These are phyloP conservation scores for Globisporangium rhizosaccharum DNA, from an alignment of 352 stramenopile species.

Conservation along the genomic window DNA sequence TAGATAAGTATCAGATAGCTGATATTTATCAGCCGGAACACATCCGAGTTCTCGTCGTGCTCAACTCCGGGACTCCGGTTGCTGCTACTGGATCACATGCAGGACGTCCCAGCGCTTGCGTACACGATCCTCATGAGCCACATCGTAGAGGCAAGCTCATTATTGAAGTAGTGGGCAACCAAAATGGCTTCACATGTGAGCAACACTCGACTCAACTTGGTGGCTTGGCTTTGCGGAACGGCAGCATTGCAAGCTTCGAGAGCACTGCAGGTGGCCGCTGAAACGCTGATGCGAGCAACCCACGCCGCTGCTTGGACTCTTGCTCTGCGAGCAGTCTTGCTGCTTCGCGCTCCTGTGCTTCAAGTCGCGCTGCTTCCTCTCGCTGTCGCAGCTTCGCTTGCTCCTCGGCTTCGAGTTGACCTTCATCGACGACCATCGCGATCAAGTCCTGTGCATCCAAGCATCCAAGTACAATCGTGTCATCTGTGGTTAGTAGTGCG, in stretches of 20 bases:
- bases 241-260: conserved; percentile 11
- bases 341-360: conserved; percentile 11
- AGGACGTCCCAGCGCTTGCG: too few relatives aligned
- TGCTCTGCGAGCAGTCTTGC: conserved; percentile 11
- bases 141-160: too few relatives aligned
- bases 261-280: conserved; percentile 10
- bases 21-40: too few relatives aligned
- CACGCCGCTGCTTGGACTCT: conserved; percentile 13
- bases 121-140: too few relatives aligned
- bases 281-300: conserved; percentile 15
- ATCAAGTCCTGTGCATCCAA: conserved; percentile 38
- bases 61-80: too few relatives aligned
- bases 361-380: conserved; percentile 5
- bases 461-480: neutral
- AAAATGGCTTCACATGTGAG: too few relatives aligned
- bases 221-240: conserved; percentile 2
- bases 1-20: too few relatives aligned
- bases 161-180: too few relatives aligned
- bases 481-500: neutral
- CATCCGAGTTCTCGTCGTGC: too few relatives aligned
- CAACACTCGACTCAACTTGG: neutral
- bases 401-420: conserved; percentile 34
- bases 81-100: too few relatives aligned
- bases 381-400: conserved; percentile 22
- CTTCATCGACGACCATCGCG: conserved; percentile 35